phyloP scores from a whole-genome alignment of 2,329 filamentous ascomycete genomes.

The Alternaria burnsii region DNA sequence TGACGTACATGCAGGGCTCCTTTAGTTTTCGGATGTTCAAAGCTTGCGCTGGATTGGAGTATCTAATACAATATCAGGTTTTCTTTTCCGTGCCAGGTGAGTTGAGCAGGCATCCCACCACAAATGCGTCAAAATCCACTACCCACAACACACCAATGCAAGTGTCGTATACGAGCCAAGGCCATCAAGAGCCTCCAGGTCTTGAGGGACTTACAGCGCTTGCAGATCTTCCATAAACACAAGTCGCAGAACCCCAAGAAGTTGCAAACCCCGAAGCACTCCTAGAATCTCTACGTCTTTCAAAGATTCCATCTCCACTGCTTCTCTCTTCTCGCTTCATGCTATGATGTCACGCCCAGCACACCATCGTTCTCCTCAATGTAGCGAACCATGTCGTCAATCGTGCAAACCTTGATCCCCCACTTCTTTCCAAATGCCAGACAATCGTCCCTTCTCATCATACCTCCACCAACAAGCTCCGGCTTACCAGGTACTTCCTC shows the following conservation, averaged over 20 bases:
- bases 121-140: not conserved
- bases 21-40: not conserved
- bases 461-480: conserved; percentile 73
- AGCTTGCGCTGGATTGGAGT: conserved; percentile 7
- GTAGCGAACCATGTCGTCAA: conserved; percentile 85
- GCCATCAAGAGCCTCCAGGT: not conserved
- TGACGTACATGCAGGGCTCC: not conserved
- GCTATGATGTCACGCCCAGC: conserved; percentile 9
- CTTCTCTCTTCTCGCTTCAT: conserved; percentile 20
- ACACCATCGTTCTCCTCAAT: conserved; percentile 76
- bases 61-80: not conserved
- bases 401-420: conserved; percentile 93
- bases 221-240: not conserved
- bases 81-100: not conserved
- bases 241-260: not conserved
- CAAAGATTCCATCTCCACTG: not conserved
- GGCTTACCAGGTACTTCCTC: conserved; percentile 73
- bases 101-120: not conserved
- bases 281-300: not conserved
- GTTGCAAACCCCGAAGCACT: not conserved
- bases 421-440: conserved; percentile 86
- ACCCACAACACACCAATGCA: not conserved
- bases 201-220: not conserved
- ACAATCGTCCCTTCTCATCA: conserved; percentile 91
- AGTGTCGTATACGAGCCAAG: not conserved